Evolutionary conservation across 2,329 filamentous ascomycete genomes (phyloP).

Genomic region (Fusarium sp.): DNA sequence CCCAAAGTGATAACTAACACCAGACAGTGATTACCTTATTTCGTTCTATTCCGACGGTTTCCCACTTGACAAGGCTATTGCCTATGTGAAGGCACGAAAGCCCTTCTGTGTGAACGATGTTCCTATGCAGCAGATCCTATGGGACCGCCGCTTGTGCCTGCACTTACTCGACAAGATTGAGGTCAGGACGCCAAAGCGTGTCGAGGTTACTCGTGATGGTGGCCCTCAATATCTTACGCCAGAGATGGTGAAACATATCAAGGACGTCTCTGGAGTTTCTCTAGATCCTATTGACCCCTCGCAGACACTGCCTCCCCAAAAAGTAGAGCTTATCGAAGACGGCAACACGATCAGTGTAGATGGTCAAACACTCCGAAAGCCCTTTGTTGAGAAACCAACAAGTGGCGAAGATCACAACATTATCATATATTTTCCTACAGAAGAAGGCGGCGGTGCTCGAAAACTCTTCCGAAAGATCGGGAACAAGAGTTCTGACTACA

Average conservation of each 20-base stretch:
- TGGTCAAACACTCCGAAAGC: conserved; percentile 82
- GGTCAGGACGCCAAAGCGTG: conserved; percentile 85
- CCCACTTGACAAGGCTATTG: conserved; percentile 94
- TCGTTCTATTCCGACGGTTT: conserved; percentile 99
- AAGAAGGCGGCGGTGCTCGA: conserved; percentile 86
- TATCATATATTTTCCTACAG: conserved; percentile 93
- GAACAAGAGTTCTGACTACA: conserved; percentile 98
- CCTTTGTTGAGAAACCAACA: conserved; percentile 98
- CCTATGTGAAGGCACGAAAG: conserved; percentile 90
- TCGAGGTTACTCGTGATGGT: conserved; percentile 94
- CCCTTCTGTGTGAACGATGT: conserved; percentile 98
- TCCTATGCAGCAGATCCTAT: conserved; percentile 95
- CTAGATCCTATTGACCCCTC: conserved; percentile 76
- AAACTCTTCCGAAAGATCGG: conserved; percentile 96
- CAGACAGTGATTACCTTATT: conserved; percentile 83
- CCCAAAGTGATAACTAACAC: conserved; percentile 35
- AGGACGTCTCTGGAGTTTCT: conserved; percentile 80
- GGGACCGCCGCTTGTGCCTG: conserved; percentile 92
- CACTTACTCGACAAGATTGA: conserved; percentile 87
- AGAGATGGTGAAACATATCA: conserved; percentile 83
- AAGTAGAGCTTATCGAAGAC: conserved; percentile 88
- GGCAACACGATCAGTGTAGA: conserved; percentile 90
- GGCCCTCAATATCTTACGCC: conserved; percentile 82
- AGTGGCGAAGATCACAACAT: conserved; percentile 99
- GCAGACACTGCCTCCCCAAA: conserved; percentile 70